Conservation (phyloP, 202 grass and related monocot genomes). For the Tripidium arundinaceum region DNA sequence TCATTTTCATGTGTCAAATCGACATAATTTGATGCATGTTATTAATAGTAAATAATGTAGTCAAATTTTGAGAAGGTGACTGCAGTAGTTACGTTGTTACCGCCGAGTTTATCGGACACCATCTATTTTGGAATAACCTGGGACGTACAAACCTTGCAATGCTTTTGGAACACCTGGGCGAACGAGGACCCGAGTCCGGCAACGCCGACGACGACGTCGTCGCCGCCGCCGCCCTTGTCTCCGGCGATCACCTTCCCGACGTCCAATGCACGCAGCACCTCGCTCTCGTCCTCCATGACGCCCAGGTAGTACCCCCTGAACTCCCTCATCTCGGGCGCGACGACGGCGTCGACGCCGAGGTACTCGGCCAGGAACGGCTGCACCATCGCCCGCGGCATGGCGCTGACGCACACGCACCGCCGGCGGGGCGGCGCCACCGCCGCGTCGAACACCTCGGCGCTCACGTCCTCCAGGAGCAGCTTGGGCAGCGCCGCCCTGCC, state of each 20-base stretch:
- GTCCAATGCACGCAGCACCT: neutral
- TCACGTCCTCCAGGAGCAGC: conserved; percentile 67
- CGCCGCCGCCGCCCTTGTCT: neutral
- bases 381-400: conserved; percentile 74
- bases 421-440: neutral
- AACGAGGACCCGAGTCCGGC: conserved; percentile 11
- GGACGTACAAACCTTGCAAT: conserved; percentile 40
- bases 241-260: conserved; percentile 8
- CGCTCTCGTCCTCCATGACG: conserved; percentile 35
- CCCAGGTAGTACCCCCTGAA: conserved; percentile 56
- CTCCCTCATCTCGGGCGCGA: conserved; percentile 59
- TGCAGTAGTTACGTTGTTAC: neutral
- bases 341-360: conserved; percentile 62
- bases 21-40: neutral
- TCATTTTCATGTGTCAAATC: neutral
- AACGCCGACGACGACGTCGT: conserved; percentile 27
- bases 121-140: neutral
- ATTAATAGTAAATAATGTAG: neutral
- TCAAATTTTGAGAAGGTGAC: neutral
- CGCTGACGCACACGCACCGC: conserved; percentile 61
- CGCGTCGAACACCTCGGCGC: conserved; percentile 56
- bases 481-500: conserved; percentile 59
- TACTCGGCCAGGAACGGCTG: conserved; percentile 60
- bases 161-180: conserved; percentile 19
- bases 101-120: neutral